Evolutionary conservation across 352 stramenopile genomes (phyloP).

Genomic region (Phytophthora ramorum): DNA sequence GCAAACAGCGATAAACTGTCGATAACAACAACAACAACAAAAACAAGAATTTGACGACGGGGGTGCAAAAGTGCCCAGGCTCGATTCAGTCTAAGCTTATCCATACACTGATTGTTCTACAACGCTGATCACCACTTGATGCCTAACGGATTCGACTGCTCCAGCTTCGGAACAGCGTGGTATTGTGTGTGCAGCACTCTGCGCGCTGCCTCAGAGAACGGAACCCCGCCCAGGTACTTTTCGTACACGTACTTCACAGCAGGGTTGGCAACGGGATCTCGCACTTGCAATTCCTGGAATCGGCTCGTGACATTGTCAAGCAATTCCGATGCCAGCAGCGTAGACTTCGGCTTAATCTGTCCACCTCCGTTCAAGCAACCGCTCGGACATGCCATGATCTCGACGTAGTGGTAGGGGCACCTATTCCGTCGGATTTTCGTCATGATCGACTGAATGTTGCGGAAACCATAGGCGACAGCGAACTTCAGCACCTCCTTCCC

Average conservation of each 20-base stretch:
- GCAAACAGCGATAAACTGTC: conserved; percentile 16
- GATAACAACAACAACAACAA: conserved; percentile 21
- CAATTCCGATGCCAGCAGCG: conserved; percentile 57
- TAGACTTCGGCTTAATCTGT: conserved; percentile 87
- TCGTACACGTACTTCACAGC: conserved; percentile 85
- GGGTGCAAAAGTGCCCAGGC: conserved; percentile 11
- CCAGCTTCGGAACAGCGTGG: conserved; percentile 86
- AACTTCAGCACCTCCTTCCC: conserved; percentile 92
- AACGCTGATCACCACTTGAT: conserved; percentile 83
- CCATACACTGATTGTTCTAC: conserved; percentile 11
- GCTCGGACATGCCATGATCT: conserved; percentile 99
- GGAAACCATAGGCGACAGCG: conserved; percentile 96
- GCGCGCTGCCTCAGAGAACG: conserved; percentile 78
- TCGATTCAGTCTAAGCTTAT: conserved; percentile 25
- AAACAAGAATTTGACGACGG: conserved; percentile 18
- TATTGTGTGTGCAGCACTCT: conserved; percentile 80
- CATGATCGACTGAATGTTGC: conserved; percentile 97
- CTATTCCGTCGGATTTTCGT: conserved; percentile 92
- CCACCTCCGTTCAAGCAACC: conserved; percentile 98
- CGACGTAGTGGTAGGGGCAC: conserved; percentile 96
- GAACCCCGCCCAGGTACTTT: conserved; percentile 73
- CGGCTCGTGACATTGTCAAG: conserved; percentile 68
- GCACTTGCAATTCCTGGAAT: conserved; percentile 74
- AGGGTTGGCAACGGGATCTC: conserved; percentile 68
- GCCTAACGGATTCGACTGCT: conserved; percentile 83